These are phyloP conservation scores for Claviceps digitariae DNA, from an alignment of 2,329 filamentous ascomycete species.

Conservation along the genomic window DNA sequence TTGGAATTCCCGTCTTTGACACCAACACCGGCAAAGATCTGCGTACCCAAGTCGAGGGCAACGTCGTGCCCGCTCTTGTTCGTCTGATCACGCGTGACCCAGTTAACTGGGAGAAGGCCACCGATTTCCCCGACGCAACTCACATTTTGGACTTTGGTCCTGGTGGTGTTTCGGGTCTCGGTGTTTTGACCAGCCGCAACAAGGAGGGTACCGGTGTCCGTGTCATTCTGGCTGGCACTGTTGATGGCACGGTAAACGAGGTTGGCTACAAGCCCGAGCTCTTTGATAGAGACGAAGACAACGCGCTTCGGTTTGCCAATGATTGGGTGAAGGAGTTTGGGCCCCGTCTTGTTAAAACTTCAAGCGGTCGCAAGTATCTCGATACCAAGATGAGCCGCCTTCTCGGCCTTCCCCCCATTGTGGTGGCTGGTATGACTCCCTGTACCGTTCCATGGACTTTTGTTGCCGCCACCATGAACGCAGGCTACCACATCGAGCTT, in stretches of 20 bases:
- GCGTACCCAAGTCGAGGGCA: conserved; percentile 52
- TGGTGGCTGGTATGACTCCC: conserved; percentile 92
- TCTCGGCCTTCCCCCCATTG: conserved; percentile 70
- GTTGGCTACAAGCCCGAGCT: conserved; percentile 97
- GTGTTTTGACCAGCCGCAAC: conserved; percentile 93
- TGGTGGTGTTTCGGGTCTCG: conserved; percentile 90
- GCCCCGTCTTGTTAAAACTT: conserved; percentile 81
- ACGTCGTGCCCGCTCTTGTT: conserved; percentile 75
- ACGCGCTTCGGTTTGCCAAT: conserved; percentile 86
- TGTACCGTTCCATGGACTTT: conserved; percentile 84
- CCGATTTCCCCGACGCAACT: conserved; percentile 77
- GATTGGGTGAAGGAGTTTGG: conserved; percentile 98
- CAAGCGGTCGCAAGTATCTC: conserved; percentile 77
- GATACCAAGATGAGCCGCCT: conserved; percentile 93
- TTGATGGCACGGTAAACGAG: conserved; percentile 78
- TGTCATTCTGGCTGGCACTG: conserved; percentile 86
- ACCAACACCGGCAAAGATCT: conserved; percentile 83
- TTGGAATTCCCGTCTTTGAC: conserved; percentile 79
- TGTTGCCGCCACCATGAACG: conserved; percentile 83
- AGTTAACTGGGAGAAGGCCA: conserved; percentile 94
- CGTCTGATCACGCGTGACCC: conserved; percentile 90
- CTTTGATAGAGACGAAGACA: conserved; percentile 89
- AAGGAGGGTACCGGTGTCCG: conserved; percentile 97
- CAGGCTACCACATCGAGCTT: conserved; percentile 87
- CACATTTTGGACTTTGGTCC: conserved; percentile 96